Percentiles rank a stretch among this genome's conserved stretches.
Conservation (phyloP, 257 asterid species). For the Euphrasia confusa region DNA sequence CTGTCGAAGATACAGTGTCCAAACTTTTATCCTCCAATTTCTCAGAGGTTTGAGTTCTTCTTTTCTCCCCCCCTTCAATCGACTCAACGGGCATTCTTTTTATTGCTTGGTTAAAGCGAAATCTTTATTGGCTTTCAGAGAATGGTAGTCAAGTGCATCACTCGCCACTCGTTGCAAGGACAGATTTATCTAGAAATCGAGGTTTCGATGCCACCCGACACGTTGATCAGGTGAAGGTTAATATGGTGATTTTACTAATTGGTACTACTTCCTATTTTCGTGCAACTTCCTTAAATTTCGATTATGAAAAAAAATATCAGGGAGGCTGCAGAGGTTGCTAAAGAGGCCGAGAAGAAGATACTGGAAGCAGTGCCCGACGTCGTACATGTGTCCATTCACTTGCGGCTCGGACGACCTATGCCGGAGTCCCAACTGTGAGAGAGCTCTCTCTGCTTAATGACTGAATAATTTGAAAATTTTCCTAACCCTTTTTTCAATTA, state of each 20-base stretch:
- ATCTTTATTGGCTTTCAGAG: slow-evolving; percentile 43
- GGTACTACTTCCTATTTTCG: not conserved
- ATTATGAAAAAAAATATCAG: slow-evolving; percentile 32
- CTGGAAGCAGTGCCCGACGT: slow-evolving; percentile 43
- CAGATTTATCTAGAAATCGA: slow-evolving; percentile 73
- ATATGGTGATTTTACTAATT: not conserved
- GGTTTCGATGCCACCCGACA: slow-evolving; percentile 74
- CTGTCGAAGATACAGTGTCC: slow-evolving; percentile 48
- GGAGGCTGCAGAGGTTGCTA: slow-evolving; percentile 62
- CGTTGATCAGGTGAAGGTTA: slow-evolving; percentile 47
- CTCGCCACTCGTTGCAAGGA: slow-evolving; percentile 84
- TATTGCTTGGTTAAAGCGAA: not conserved
- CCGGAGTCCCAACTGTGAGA: slow-evolving; percentile 37
- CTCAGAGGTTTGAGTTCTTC: slow-evolving; percentile 45
- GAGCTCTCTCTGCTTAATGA: too few relatives aligned
- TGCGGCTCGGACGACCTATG: slow-evolving; percentile 56
- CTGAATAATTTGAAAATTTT: too few relatives aligned
- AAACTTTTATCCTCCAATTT: slow-evolving; percentile 53
- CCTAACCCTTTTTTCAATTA: slow-evolving; percentile 31
- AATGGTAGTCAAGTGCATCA: slow-evolving; percentile 61
- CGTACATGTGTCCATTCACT: slow-evolving; percentile 54
- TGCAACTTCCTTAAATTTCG: not conserved
- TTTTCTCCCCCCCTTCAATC: too few relatives aligned
- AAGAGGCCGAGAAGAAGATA: slow-evolving; percentile 63
- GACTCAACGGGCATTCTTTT: not conserved